Evolutionary conservation across 805 yeast species (phyloP), one percentile per base, ranked within the genome.

Genomic region (Schizosaccharomyces cryophilus): DNA sequence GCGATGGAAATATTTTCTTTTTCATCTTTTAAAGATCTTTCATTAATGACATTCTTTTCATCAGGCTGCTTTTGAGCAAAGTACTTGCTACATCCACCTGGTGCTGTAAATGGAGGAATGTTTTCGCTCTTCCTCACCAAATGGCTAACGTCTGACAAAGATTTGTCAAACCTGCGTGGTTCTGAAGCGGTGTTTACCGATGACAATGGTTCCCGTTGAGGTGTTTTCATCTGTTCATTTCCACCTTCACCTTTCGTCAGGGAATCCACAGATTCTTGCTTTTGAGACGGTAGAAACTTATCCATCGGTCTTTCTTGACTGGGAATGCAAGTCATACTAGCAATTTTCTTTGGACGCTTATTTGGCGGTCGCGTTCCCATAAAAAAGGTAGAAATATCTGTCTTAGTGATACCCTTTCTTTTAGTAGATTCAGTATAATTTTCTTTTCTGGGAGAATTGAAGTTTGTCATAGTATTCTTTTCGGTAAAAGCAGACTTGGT

Each of bases 401-500:
- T 29, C 35, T 58, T 56, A 24, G 47, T 24, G 5, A 19, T 29
- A 26, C 51, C 21, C n/a, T 42, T 60, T 30, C 30, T 59, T 13
- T 48, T 60, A 29, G 24, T 54, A 30, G 61, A 45, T 17, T 38
- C 55, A 15, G 40, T 1, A 35, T 35, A 11, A 4, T 9, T 9
- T 4, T 35, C 40, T 9, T 35, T 13, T 35, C 13, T 13, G 40
- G 9, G 15, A 7, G 13, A 11, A 7, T 4, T 11, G 40, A 11
- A 11, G 40, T 29, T 17, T 51, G n/a, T 47, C 38, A 54, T 17
- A 15, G 54, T 3, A 13, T 45, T 17, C 40, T 38, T 5, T 55
- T 38, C 6, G 26, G n/a, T 29, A 29, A 83, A 70, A 0, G 70
- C 69, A 56, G 70, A 67, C 64, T 79, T 80, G 0, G 80, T 74